phyloP scores from a whole-genome alignment of 2,329 filamentous ascomycete genomes.

The Penicillium digitatum region DNA sequence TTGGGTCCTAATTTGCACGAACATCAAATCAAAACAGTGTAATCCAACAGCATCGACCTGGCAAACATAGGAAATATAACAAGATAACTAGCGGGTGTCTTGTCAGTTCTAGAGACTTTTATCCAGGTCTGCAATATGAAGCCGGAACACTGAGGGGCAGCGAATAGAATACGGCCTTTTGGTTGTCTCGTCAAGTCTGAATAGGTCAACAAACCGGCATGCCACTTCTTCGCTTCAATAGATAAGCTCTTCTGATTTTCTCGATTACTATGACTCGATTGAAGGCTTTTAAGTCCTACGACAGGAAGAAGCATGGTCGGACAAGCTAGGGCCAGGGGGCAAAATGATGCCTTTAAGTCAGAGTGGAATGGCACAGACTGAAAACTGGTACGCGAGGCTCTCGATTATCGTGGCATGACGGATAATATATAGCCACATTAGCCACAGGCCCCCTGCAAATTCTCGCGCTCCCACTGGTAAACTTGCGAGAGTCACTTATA shows the following conservation, averaged over 20 bases:
- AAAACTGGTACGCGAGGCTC: not conserved
- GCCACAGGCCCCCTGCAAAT: not conserved
- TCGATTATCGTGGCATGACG: not conserved
- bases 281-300: not conserved
- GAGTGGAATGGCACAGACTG: not conserved
- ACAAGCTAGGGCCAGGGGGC: not conserved
- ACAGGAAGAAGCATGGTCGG: not conserved
- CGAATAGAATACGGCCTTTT: conserved; percentile 11
- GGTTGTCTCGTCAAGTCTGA: conserved; percentile 12
- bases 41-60: not conserved
- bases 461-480: not conserved
- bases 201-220: not conserved
- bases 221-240: not conserved
- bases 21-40: not conserved
- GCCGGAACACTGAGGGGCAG: not conserved
- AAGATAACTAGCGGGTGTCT: not conserved
- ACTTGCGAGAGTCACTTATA: not conserved
- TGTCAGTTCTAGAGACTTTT: not conserved
- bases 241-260: not conserved
- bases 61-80: not conserved
- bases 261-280: not conserved
- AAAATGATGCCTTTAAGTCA: not conserved
- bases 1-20: not conserved
- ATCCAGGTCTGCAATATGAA: not conserved
- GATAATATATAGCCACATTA: not conserved